Base-by-base conservation (phyloP, 805 yeast species). In the Cyberlindnera maritima region DNA sequence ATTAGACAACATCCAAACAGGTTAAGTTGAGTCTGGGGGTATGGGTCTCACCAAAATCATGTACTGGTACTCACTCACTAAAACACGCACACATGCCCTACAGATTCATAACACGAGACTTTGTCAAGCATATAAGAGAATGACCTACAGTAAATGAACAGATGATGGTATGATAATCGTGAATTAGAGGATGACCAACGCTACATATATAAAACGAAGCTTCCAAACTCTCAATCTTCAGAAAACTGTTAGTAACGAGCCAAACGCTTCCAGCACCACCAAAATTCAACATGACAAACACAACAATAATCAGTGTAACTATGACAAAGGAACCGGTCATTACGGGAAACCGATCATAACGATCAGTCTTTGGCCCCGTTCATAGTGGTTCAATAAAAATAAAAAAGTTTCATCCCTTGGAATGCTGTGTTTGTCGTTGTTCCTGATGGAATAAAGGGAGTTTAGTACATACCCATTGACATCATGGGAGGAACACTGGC, bases 221-320 rank as follows among this genome's bases (percentile, higher is more conserved):
- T n/a, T n/a, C n/a, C n/a, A n/a, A n/a, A n/a, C 12, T 36, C 19
- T 17, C 14, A 21, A 13, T 35, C 25, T 35, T 19, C 18, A 18
- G 25, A 20, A 6, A 35, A 19, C 37, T 28, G 41, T 33, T 33
- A 40, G 37, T 40, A 31, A 21, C 23, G 14, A 8, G 12, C 12
- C 42, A 4, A 23, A 14, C 19, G 12, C 39, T 8, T 8, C 6
- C 4, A n/a, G 4, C n/a, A 5, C 18, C 18, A 32, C 35, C 18
- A 19, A 35, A 28, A 15, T 23, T n/a, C 33, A 31, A 25, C 13
- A 15, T 5, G 11, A 32, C 28, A 23, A 35, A 38, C 44, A 36
- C 49, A 55, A 39, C 40, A 49, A 47, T n/a, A 44, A 55, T 84
- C 91, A 84, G 91, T 84, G 91, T 85, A 85, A 85, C 91, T 85